phyloP scores from a whole-genome alignment of 1,284 basidiomycete genomes.

The Ceraceosorus guamensis region DNA sequence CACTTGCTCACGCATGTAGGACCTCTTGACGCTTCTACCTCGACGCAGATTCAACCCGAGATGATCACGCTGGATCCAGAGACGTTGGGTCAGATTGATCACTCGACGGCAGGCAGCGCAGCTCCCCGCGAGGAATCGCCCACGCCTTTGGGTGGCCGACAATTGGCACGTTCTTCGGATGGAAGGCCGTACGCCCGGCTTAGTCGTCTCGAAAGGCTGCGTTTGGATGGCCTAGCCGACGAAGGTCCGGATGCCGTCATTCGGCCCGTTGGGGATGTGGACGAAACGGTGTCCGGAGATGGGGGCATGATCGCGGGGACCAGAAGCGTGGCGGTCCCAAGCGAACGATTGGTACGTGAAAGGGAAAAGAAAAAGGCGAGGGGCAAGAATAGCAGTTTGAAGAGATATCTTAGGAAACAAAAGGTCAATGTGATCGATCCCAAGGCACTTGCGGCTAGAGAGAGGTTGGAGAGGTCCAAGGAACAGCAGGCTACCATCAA shows the following conservation, averaged over 20 bases:
- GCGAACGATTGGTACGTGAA: slow-evolving; percentile 2
- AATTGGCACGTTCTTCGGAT: slow-evolving; percentile 25
- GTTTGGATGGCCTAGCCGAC: slow-evolving; percentile 24
- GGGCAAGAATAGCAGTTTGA: slow-evolving; percentile 40
- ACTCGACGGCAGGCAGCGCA: slow-evolving; percentile 5
- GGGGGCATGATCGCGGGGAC: slow-evolving; percentile 7
- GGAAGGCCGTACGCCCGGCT: slow-evolving; percentile 40
- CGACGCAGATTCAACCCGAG: slow-evolving; percentile 60
- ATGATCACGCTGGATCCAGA: slow-evolving; percentile 86
- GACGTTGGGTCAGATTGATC: slow-evolving; percentile 51
- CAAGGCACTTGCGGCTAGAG: neutral
- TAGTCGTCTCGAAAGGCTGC: slow-evolving; percentile 32
- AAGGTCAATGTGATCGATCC: slow-evolving; percentile 28
- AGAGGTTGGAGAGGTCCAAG: neutral
- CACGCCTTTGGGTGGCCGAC: slow-evolving; percentile 1
- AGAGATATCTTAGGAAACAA: slow-evolving; percentile 42
- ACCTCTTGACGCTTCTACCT: neutral
- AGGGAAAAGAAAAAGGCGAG: slow-evolving; percentile 41
- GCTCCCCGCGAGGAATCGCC: slow-evolving; percentile 8
- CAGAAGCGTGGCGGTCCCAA: slow-evolving; percentile 1
- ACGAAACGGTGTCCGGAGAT: slow-evolving; percentile 1
- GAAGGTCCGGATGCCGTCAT: slow-evolving; percentile 12
- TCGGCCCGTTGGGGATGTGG: slow-evolving; percentile 5
- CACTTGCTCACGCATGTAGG: too few species aligned
- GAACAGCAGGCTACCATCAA: neutral